phyloP scores from a whole-genome alignment of 2,329 filamentous ascomycete species.

The Chrysoporthe cubensis region DNA sequence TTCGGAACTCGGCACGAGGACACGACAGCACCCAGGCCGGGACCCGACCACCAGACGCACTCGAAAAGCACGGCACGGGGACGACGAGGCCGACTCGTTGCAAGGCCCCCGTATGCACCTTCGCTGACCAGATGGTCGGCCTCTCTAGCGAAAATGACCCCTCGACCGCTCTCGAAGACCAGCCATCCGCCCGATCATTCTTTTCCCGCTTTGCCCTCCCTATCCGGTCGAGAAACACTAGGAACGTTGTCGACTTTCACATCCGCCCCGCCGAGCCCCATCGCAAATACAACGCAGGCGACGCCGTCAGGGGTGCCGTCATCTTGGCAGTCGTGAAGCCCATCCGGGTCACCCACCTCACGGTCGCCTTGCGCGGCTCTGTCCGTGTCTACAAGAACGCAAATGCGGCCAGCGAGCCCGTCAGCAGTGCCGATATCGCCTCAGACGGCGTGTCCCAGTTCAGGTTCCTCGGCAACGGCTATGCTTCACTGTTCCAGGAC shows the following conservation, averaged over 20 bases:
- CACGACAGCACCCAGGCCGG: constrained; percentile 6
- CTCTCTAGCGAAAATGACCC: constrained; percentile 46
- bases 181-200: constrained; percentile 49
- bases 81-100: constrained; percentile 24
- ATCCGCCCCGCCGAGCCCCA: constrained; percentile 78
- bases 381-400: constrained; percentile 78
- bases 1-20: constrained; percentile 21
- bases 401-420: constrained; percentile 54
- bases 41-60: constrained; percentile 10
- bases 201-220: constrained; percentile 58
- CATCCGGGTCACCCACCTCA: constrained; percentile 77
- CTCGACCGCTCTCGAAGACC: constrained; percentile 44
- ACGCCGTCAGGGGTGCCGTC: constrained; percentile 74
- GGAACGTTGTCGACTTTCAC: constrained; percentile 77
- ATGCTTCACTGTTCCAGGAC: constrained; percentile 82
- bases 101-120: constrained; percentile 22
- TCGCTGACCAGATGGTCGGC: constrained; percentile 49
- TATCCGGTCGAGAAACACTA: constrained; percentile 54
- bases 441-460: constrained; percentile 41
- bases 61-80: constrained; percentile 19
- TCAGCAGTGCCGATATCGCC: constrained; percentile 47
- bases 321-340: constrained; percentile 75
- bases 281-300: constrained; percentile 75
- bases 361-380: constrained; percentile 76
- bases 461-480: constrained; percentile 74